A percentile compares a stretch with the other conserved stretches of the same genome.
phyloP scores from a whole-genome alignment of 495 filamentous ascomycete species.

The Massariosphaeria phaeospora region DNA sequence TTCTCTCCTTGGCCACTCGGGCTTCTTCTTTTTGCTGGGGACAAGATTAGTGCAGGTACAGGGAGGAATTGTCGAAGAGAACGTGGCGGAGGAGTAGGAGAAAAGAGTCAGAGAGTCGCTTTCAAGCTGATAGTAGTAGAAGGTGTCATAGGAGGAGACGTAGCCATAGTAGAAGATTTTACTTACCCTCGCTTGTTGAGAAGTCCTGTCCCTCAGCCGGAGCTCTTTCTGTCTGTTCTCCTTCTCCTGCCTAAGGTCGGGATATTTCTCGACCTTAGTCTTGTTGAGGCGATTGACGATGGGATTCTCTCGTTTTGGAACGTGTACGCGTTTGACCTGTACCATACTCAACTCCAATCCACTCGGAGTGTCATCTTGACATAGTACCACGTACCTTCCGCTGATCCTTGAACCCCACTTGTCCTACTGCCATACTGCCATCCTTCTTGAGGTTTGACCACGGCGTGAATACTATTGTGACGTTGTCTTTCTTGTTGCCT shows the following conservation, averaged over 20 bases:
- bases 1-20: constrained; percentile 66
- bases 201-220: constrained; percentile 62
- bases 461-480: constrained; percentile 93
- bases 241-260: constrained; percentile 73
- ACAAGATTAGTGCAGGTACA: neutral
- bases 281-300: constrained; percentile 97
- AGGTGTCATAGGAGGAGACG: no score
- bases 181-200: constrained; percentile 59
- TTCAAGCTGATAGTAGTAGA: no score
- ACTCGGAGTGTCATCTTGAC: no score
- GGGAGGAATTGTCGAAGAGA: neutral
- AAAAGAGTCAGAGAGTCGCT: no score
- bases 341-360: no score
- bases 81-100: neutral
- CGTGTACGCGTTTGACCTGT: constrained; percentile 72
- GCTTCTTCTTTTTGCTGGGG: constrained; percentile 73
- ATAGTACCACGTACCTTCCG: constrained; percentile 46
- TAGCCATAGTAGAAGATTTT: no score
- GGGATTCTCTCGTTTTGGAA: constrained; percentile 70
- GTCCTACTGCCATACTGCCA: constrained; percentile 90
- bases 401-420: constrained; percentile 91
- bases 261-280: constrained; percentile 80
- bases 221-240: constrained; percentile 66
- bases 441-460: constrained; percentile 97
- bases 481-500: constrained; percentile 98